Conservation (phyloP, 179 eudicot species). For the Drosera spatulata region DNA sequence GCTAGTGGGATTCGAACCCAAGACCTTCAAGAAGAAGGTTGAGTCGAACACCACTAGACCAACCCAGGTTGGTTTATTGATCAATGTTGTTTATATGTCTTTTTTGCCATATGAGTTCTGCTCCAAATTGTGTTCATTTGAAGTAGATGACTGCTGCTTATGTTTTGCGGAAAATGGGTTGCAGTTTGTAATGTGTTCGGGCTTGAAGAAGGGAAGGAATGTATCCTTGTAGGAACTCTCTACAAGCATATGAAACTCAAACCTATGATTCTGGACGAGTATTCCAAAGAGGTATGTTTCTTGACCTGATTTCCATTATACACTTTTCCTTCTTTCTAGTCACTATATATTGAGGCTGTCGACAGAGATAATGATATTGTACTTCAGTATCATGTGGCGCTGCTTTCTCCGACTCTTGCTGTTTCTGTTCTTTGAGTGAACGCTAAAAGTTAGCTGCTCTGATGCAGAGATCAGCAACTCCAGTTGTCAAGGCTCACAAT, state of each 20-base stretch:
- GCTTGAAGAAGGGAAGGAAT: conserved; percentile 71
- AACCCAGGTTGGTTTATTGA: too few species aligned
- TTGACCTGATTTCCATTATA: not conserved
- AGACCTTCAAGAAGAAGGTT: too few species aligned
- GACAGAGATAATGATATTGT: too few species aligned
- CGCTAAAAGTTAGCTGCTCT: not conserved
- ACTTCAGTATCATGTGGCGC: too few species aligned
- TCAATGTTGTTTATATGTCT: too few species aligned
- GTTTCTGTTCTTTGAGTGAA: too few species aligned
- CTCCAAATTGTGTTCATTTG: too few species aligned
- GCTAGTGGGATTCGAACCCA: too few species aligned
- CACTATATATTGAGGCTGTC: too few species aligned
- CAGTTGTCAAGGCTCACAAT: conserved; percentile 77
- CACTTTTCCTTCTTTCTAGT: not conserved
- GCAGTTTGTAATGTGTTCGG: conserved; percentile 77
- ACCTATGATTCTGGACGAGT: conserved; percentile 83
- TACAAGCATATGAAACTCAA: conserved; percentile 97
- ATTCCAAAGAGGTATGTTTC: conserved; percentile 78
- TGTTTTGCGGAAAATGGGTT: conserved; percentile 8
- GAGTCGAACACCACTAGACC: too few species aligned
- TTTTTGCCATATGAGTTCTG: too few species aligned
- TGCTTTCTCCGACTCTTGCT: too few species aligned
- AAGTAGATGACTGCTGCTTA: not conserved
- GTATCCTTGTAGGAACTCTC: conserved; percentile 84
- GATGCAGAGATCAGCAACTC: conserved; percentile 60